phyloP scores from a whole-genome alignment of 345 rosid genomes.

The Moricandia moricandioides region DNA sequence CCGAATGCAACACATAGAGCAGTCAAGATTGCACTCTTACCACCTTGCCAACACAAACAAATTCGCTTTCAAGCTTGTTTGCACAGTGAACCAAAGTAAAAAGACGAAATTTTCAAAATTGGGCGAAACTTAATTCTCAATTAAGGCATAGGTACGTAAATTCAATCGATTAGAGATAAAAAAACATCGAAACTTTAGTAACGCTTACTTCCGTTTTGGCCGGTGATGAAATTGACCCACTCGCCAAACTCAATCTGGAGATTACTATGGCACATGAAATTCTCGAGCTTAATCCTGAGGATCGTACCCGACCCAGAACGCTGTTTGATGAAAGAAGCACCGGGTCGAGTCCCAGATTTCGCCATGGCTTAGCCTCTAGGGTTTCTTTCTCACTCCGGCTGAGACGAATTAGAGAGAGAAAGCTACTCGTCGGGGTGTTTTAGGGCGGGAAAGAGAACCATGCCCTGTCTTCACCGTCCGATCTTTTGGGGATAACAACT shows the following conservation, averaged over 20 bases:
- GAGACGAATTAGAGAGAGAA: neutral
- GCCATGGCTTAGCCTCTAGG: slow-evolving; percentile 43
- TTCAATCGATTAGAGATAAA: neutral
- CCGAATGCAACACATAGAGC: slow-evolving; percentile 93
- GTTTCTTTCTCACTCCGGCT: neutral
- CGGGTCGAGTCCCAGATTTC: slow-evolving; percentile 39
- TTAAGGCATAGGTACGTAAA: neutral
- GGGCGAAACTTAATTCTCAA: slow-evolving; percentile 1
- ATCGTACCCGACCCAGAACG: slow-evolving; percentile 72
- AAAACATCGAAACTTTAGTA: neutral
- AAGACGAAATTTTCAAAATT: neutral
- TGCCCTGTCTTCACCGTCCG: neutral
- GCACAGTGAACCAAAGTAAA: neutral
- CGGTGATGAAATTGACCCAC: slow-evolving; percentile 91
- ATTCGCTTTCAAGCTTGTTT: neutral
- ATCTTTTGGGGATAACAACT: neutral
- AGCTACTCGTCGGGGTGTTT: neutral
- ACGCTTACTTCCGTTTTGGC: slow-evolving; percentile 85
- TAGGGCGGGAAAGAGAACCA: slow-evolving; percentile 29
- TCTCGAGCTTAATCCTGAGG: slow-evolving; percentile 67
- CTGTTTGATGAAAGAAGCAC: slow-evolving; percentile 16
- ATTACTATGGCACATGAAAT: slow-evolving; percentile 88
- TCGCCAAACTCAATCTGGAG: slow-evolving; percentile 82
- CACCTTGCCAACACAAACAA: slow-evolving; percentile 44
- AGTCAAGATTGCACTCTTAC: slow-evolving; percentile 89